Evolutionary conservation across 208 protist species (phyloP).

Genomic region (Borovskyia barvae): DNA sequence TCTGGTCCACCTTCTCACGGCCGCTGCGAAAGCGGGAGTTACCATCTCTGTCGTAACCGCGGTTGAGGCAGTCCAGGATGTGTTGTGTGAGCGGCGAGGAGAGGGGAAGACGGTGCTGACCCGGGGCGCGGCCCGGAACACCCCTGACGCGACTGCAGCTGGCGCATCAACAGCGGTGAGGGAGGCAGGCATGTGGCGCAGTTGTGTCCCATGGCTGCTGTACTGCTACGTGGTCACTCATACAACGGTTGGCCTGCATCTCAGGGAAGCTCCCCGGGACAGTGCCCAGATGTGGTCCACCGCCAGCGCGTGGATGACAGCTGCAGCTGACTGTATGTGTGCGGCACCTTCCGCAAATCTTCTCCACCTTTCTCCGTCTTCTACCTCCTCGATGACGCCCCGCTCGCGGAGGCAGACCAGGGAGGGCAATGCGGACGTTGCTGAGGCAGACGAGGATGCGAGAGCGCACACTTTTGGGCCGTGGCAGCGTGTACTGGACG

Average conservation of each 20-base stretch:
- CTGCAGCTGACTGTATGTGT: constrained; percentile 32
- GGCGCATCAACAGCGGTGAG: no score
- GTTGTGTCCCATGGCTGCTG: constrained; percentile 29
- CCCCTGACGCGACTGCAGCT: not conserved
- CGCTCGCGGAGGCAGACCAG: no score
- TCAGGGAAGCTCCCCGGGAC: not conserved
- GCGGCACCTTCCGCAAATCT: constrained; percentile 14
- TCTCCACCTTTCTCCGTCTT: not conserved
- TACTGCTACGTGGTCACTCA: constrained; percentile 7
- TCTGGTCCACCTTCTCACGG: constrained; percentile 6
- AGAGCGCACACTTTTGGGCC: constrained; percentile 3
- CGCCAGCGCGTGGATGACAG: constrained; percentile 27
- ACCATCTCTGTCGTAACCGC: not conserved
- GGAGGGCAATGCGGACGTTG: not conserved
- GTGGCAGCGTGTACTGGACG: constrained; percentile 19
- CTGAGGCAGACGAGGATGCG: not conserved
- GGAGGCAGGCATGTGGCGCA: constrained; percentile 11
- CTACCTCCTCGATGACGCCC: no score
- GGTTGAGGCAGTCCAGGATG: not conserved
- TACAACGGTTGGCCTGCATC: not conserved
- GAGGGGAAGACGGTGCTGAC: not conserved
- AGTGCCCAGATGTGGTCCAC: constrained; percentile 3
- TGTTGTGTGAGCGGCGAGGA: not conserved
- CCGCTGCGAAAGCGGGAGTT: constrained; percentile 2
- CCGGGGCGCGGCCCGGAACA: not conserved